phyloP scores from a whole-genome alignment of 306 rosid genomes.

The Biancaea sappan region DNA sequence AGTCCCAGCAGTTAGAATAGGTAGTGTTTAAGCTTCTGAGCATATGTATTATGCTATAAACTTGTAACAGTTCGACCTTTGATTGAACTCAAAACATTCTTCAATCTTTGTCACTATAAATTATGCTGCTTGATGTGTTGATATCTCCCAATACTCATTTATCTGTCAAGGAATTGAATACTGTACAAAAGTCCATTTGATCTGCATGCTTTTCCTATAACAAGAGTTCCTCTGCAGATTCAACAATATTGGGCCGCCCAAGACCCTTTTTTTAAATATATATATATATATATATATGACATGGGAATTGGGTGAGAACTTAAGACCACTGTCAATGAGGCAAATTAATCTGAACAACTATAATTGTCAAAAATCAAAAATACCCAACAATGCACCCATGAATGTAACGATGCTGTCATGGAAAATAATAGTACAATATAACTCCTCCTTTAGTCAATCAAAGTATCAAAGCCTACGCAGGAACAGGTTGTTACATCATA shows the following conservation, averaged over 20 bases:
- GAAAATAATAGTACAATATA: background rate
- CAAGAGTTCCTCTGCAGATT: background rate
- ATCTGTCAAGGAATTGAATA: background rate
- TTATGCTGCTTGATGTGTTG: background rate
- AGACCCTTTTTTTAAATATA: too few relatives aligned
- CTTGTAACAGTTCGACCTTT: background rate
- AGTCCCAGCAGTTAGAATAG: background rate
- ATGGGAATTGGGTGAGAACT: background rate
- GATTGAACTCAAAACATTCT: background rate
- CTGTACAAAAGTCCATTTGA: background rate
- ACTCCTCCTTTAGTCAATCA: background rate
- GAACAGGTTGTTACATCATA: conserved; percentile 12
- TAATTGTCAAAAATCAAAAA: background rate
- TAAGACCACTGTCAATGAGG: background rate
- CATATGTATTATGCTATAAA: background rate
- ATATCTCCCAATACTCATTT: background rate
- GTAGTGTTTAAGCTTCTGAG: background rate
- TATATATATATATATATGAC: background rate
- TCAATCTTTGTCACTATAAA: background rate
- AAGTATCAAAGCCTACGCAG: background rate
- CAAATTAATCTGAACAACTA: background rate
- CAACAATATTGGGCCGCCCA: background rate
- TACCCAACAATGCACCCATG: background rate
- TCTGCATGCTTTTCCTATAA: background rate
- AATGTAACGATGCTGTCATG: background rate